phyloP scores from a whole-genome alignment of 2,329 filamentous ascomycete species.

The Gyromitra esculenta region DNA sequence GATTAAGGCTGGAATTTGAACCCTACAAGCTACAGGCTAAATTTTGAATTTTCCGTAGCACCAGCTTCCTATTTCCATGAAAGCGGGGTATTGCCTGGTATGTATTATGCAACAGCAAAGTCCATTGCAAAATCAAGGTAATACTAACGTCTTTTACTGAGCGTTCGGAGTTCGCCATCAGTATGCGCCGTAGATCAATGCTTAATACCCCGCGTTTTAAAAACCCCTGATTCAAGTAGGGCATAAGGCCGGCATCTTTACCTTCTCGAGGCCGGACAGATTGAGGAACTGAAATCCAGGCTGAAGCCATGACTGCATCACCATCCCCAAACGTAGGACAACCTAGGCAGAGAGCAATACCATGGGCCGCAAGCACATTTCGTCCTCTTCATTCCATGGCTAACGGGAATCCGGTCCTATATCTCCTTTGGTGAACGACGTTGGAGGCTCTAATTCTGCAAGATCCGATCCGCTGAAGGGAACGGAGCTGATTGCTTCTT shows the following conservation, averaged over 20 bases:
- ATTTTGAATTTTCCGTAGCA: not conserved
- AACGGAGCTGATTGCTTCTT: conserved; percentile 2
- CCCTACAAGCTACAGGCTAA: not conserved
- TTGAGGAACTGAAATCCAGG: not conserved
- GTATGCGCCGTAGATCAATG: conserved; percentile 31
- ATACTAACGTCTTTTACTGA: not conserved
- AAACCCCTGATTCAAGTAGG: not conserved
- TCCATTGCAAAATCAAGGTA: not conserved
- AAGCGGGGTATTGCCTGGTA: not conserved
- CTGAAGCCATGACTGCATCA: not conserved
- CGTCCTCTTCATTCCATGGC: not conserved
- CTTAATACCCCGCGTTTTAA: not conserved
- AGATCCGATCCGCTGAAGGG: not conserved
- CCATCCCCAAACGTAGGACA: not conserved
- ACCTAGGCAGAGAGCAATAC: not conserved
- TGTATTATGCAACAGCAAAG: not conserved
- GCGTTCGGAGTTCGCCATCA: not conserved
- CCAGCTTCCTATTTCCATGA: not conserved
- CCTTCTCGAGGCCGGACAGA: not conserved
- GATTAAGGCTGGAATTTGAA: not conserved
- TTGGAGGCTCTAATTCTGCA: not conserved
- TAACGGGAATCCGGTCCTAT: not conserved
- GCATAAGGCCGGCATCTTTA: not conserved
- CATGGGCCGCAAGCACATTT: not conserved
- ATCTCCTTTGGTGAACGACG: not conserved